Evolutionary conservation across 495 filamentous ascomycete genomes (phyloP).

Genomic region (Lophium mytilinum): DNA sequence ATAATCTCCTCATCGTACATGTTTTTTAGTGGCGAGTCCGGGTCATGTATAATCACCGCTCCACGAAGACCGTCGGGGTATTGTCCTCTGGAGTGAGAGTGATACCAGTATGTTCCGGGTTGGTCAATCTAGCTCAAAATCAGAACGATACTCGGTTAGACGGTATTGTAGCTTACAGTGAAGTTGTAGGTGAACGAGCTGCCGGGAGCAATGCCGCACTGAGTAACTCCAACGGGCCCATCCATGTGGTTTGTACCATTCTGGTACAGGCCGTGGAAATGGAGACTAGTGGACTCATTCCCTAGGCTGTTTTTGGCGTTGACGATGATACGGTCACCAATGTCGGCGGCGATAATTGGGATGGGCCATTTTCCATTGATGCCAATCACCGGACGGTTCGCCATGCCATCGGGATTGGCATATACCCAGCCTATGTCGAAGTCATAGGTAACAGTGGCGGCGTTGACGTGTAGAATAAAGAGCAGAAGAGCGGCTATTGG

Average conservation of each 20-base stretch:
- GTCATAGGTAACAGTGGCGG: slow-evolving; percentile 63
- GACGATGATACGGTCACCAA: slow-evolving; percentile 21
- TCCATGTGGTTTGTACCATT: slow-evolving; percentile 24
- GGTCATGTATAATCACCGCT: slow-evolving; percentile 19
- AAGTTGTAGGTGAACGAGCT: slow-evolving; percentile 25
- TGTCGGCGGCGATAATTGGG: slow-evolving; percentile 14
- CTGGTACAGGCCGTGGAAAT: slow-evolving; percentile 23
- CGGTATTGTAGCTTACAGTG: slow-evolving; percentile 59
- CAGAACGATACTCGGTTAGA: slow-evolving; percentile 55
- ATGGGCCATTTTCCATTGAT: slow-evolving; percentile 26
- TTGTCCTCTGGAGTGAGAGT: slow-evolving; percentile 18
- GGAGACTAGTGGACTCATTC: slow-evolving; percentile 30
- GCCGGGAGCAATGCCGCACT: slow-evolving; percentile 21
- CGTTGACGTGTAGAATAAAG: slow-evolving; percentile 34
- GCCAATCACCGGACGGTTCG: slow-evolving; percentile 51
- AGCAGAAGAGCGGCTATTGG: slow-evolving; percentile 32
- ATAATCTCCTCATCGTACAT: slow-evolving; percentile 26
- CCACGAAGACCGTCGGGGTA: slow-evolving; percentile 24
- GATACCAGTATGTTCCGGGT: slow-evolving; percentile 27
- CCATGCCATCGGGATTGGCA: slow-evolving; percentile 69
- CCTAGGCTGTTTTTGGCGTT: slow-evolving; percentile 35
- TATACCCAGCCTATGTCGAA: slow-evolving; percentile 76
- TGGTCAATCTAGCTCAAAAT: slow-evolving; percentile 42
- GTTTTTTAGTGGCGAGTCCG: slow-evolving; percentile 17
- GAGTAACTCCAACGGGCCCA: slow-evolving; percentile 31